Conservation (phyloP, 495 filamentous ascomycete genomes). For the Extremus antarcticus region DNA sequence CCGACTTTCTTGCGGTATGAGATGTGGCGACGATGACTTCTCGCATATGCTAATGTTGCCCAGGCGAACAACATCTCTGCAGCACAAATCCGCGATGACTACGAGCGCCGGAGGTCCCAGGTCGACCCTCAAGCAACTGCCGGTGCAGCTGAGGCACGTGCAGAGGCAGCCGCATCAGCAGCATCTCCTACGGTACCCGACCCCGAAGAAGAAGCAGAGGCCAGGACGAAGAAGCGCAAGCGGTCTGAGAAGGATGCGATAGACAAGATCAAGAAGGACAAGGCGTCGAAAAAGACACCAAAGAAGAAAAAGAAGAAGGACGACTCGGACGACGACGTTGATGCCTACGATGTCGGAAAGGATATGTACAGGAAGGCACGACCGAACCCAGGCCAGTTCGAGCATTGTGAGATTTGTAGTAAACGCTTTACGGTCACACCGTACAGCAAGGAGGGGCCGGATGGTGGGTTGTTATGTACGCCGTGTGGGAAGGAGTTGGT, state of each 20-base stretch:
- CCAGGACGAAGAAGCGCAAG: constrained; percentile 52
- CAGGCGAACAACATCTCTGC: constrained; percentile 87
- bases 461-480: constrained; percentile 72
- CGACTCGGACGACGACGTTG: constrained; percentile 40
- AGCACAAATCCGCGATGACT: constrained; percentile 58
- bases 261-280: constrained; percentile 66
- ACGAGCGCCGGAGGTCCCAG: constrained; percentile 27
- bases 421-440: constrained; percentile 90
- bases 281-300: constrained; percentile 42
- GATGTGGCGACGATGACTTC: background rate
- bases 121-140: constrained; percentile 18
- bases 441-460: constrained; percentile 71
- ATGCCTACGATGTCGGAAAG: constrained; percentile 35
- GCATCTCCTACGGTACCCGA: constrained; percentile 16
- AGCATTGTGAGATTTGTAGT: constrained; percentile 74
- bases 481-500: constrained; percentile 72
- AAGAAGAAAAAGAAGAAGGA: constrained; percentile 27
- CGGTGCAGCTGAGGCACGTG: constrained; percentile 14
- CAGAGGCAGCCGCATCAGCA: constrained; percentile 7
- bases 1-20: constrained; percentile 23
- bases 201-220: constrained; percentile 31
- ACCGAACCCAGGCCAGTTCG: constrained; percentile 74
- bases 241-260: constrained; percentile 50
- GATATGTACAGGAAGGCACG: constrained; percentile 50
- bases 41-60: background rate